These are phyloP conservation scores for Saposhnikovia divaricata DNA, from an alignment of 129 eudicot species.

Conservation along the genomic window DNA sequence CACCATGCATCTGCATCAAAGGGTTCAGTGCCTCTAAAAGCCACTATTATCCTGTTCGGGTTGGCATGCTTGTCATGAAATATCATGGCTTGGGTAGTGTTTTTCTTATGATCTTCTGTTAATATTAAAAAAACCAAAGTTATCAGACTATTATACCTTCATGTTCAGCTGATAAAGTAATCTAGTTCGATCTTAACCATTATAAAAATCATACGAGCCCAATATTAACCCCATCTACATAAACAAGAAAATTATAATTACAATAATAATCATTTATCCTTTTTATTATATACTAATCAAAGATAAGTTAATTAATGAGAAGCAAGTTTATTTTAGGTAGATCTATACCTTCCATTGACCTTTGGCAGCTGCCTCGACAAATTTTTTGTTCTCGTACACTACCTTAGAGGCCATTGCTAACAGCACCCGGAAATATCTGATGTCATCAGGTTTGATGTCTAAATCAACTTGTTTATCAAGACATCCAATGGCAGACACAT, in stretches of 20 bases:
- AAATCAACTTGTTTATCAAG: neutral
- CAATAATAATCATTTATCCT: neutral
- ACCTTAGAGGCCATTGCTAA: neutral
- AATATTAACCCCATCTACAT: slow-evolving; percentile 4
- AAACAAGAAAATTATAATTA: neutral
- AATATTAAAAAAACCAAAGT: neutral
- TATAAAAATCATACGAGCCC: slow-evolving; percentile 42
- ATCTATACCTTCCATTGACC: neutral
- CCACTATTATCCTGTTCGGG: slow-evolving; percentile 21
- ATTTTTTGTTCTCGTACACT: neutral
- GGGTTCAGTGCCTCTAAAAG: slow-evolving; percentile 59
- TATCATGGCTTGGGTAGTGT: slow-evolving; percentile 54
- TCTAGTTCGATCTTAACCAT: slow-evolving; percentile 28
- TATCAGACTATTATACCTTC: neutral
- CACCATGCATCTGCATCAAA: slow-evolving; percentile 51
- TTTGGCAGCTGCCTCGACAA: neutral
- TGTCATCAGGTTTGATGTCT: neutral
- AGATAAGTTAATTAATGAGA: neutral
- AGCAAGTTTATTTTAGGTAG: too few species aligned
- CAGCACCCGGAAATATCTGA: neutral
- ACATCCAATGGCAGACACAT: neutral
- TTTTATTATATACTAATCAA: neutral
- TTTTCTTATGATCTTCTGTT: slow-evolving; percentile 32
- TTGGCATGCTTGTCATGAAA: slow-evolving; percentile 26
- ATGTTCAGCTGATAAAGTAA: too few species aligned